Evolutionary conservation across 495 filamentous ascomycete species (phyloP).

Genomic region (Penicillium bovifimosum): DNA sequence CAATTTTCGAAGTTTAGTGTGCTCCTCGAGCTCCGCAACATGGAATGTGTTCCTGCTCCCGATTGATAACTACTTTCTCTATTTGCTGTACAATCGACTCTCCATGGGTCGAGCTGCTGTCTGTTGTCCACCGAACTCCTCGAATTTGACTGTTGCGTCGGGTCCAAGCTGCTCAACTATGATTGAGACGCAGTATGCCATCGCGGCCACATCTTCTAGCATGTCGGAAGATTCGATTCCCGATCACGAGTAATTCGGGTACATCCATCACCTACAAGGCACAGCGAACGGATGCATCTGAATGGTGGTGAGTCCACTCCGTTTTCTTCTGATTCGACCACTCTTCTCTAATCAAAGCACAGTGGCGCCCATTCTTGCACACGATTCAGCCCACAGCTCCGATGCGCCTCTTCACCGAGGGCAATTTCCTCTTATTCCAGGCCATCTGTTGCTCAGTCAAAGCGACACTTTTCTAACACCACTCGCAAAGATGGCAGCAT

Average conservation of each 20-base stretch:
- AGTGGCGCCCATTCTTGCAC: background rate
- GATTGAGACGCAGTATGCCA: conserved; percentile 22
- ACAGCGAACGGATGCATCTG: background rate
- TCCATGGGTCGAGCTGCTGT: background rate
- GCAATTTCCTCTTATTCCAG: background rate
- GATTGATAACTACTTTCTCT: background rate
- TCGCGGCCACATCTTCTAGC: conserved; percentile 15
- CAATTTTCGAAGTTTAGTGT: too few relatives aligned
- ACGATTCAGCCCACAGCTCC: background rate
- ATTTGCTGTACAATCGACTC: background rate
- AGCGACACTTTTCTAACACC: background rate
- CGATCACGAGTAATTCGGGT: background rate
- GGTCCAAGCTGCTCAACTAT: conserved; percentile 14
- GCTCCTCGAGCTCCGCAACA: background rate
- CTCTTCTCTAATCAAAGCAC: background rate
- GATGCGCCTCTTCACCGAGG: background rate
- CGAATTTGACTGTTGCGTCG: background rate
- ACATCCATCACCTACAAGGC: background rate
- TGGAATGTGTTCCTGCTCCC: background rate
- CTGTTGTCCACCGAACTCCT: background rate
- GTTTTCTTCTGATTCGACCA: background rate
- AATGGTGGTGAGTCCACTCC: background rate
- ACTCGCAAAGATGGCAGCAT: background rate
- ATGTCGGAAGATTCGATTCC: conserved; percentile 18
- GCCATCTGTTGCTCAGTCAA: background rate